These are phyloP conservation scores for Bruguiera parviflora DNA, from an alignment of 345 rosid species.

Conservation along the genomic window DNA sequence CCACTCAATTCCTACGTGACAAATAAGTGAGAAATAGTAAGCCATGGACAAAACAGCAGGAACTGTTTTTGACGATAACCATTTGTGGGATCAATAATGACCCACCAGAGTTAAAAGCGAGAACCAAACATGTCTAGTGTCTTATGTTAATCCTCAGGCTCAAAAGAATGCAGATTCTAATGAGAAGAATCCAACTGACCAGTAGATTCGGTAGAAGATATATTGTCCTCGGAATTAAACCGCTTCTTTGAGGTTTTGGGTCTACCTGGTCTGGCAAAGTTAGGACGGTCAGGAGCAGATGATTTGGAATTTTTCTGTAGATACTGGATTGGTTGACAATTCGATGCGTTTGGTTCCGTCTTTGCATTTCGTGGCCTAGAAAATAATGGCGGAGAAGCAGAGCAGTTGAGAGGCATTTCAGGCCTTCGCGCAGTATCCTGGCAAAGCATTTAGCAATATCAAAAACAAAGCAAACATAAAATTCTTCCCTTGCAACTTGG, in stretches of 20 bases:
- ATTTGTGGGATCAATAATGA: too few species aligned
- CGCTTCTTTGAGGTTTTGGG: slow-evolving; percentile 13
- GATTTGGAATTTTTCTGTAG: slow-evolving; percentile 21
- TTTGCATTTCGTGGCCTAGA: slow-evolving; percentile 31
- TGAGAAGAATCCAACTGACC: slow-evolving; percentile 22
- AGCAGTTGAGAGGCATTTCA: slow-evolving; percentile 13
- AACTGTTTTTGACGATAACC: too few species aligned
- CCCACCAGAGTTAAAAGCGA: too few species aligned
- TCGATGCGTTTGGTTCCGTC: slow-evolving; percentile 21
- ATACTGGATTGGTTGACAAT: slow-evolving; percentile 12
- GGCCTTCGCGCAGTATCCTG: neutral
- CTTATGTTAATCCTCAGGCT: neutral
- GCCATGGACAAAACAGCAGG: neutral
- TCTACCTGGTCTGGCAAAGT: slow-evolving; percentile 43
- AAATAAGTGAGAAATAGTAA: neutral
- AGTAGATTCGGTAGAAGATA: slow-evolving; percentile 12
- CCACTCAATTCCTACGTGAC: slow-evolving; percentile 48
- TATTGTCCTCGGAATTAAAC: slow-evolving; percentile 11
- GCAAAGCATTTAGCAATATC: too few species aligned
- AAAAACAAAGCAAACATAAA: too few species aligned
- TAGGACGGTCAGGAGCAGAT: slow-evolving; percentile 34
- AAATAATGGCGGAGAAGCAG: slow-evolving; percentile 24
- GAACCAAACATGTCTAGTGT: neutral
- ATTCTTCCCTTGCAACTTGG: too few species aligned
- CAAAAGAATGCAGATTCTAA: neutral